Evolutionary conservation across 2,329 filamentous ascomycete genomes (phyloP), one percentile per base, ranked within the genome.

Genomic region (Nothopassalora personata): DNA sequence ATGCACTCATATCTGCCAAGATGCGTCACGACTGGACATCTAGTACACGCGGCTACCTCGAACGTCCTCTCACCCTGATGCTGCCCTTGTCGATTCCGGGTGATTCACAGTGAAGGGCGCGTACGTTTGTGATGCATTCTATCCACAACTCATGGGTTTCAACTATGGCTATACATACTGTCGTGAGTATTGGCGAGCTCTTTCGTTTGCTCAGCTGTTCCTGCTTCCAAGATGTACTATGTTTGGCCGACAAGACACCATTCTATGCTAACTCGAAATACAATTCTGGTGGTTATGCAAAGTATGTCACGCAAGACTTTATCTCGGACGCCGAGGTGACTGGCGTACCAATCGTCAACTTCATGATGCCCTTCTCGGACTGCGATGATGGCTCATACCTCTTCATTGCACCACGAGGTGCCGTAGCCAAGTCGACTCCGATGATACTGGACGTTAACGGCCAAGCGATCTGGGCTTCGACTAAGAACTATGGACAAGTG

Each of bases 231-330:
- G 49, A 30, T 51, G 27, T 31, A 31, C 31, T 30, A n/a, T 55
- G 52, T 30, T 15, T 56, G 15, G 62, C 62, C 18, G 62, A 64
- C 48, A 39, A 57, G 47, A 57, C 64, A 9, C 56, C 64, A 9
- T 69, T 66, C 53, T 57, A 60, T 45, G 55, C 60, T 49, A 62
- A 66, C 48, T 58, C 55, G 2, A 56, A 63, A 8, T 77, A 72
- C 62, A 74, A 77, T 56, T 53, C 65, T n/a, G 70, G 68, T 11
- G 63, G 63, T 1, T 74, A 72, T 56, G 74, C 74, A 23, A 47
- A 66, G 13, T 75, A 74, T 61, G 73, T 74, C 13, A 66, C 68
- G 11, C 68, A 72, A 31, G 66, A 64, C 1, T 76, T 72, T 60
- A 65, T 65, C n/a, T 73, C 73, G 8, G 68, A 68, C 4, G 64